Evolutionary conservation across 306 rosid species (phyloP).

Genomic region (Gastrolobium villosum): DNA sequence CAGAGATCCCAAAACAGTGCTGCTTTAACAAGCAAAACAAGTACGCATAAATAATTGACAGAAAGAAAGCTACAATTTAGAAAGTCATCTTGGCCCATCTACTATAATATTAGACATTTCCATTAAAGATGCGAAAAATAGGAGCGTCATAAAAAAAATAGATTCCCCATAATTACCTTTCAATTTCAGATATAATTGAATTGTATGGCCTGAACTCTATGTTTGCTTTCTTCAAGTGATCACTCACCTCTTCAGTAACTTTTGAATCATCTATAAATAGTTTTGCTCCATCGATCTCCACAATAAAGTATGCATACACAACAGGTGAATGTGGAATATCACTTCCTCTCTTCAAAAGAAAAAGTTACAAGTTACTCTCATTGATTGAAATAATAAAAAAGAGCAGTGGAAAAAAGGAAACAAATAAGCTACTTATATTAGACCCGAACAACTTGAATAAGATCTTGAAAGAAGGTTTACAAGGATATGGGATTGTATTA

Average conservation of each 20-base stretch:
- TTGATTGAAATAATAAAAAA: constrained; percentile 39
- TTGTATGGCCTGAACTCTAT: constrained; percentile 81
- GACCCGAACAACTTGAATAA: constrained; percentile 31
- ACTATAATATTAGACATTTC: constrained; percentile 27
- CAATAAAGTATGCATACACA: constrained; percentile 92
- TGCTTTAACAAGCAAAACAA: constrained; percentile 15
- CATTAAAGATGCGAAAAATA: not conserved
- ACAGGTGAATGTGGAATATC: constrained; percentile 97
- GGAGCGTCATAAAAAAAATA: not conserved
- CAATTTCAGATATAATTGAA: constrained; percentile 81
- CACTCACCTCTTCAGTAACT: constrained; percentile 79
- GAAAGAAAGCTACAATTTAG: constrained; percentile 31
- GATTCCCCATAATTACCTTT: constrained; percentile 61
- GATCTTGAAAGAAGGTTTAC: constrained; percentile 34
- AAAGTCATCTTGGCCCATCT: not conserved
- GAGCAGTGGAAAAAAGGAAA: constrained; percentile 26
- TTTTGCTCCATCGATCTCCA: constrained; percentile 81
- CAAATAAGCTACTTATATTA: constrained; percentile 36
- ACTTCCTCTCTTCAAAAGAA: constrained; percentile 86
- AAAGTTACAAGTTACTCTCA: constrained; percentile 37
- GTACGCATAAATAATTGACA: constrained; percentile 6
- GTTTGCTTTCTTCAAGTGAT: constrained; percentile 80
- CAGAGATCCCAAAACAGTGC: constrained; percentile 37
- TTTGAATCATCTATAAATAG: constrained; percentile 81
- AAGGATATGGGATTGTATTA: constrained; percentile 31